Evolutionary conservation across 192 early-diverging fungal genomes (phyloP), one percentile per base, ranked within the genome.

Genomic region (Backusella circina): DNA sequence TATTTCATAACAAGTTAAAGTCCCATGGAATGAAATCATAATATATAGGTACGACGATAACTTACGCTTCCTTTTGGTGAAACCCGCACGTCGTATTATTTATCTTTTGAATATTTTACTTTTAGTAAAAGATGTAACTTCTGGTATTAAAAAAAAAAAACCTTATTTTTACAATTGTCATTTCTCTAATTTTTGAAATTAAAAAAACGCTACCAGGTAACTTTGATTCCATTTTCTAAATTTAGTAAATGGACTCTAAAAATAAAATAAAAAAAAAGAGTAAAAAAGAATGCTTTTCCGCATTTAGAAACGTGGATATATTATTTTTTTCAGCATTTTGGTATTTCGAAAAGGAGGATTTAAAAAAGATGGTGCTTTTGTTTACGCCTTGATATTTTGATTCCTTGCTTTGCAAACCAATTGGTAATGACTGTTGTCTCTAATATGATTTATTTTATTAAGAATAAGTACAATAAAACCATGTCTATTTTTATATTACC

Each of bases 341-440:
- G 3, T 16, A 50, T 16, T 16, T 15, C 10, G 41, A 18, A 47
- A 47, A 47, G 4, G n/a, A n/a, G n/a, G 4, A n/a, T 50, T 3
- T 57, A 51, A 12, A 61, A 61, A 13, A 61, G 54, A 12, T 28
- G 26, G 54, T 3, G 8, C 9, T 61, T 61, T 61, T 61, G 54
- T 61, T 61, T 61, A 28, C 54, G 54, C 54, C 54, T 61, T 61
- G 54, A 61, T 61, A 61, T 28, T 61, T 61, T 61, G 54, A 61
- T 61, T 28, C 54, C 54, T 61, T 61, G 54, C 26, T 28, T 61
- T 28, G 54, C 54, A 28, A 61, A 61, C 54, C 54, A 61, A 28
- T 61, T 61, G 10, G 54, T 61, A 28, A 61, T 61, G 9, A 8
- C 2, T 26, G 54, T 61, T 12, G 54, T 61, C 26, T 61, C 54